Evolutionary conservation across 2,329 filamentous ascomycete genomes (phyloP).

Genomic region (Gyromitra esculenta): DNA sequence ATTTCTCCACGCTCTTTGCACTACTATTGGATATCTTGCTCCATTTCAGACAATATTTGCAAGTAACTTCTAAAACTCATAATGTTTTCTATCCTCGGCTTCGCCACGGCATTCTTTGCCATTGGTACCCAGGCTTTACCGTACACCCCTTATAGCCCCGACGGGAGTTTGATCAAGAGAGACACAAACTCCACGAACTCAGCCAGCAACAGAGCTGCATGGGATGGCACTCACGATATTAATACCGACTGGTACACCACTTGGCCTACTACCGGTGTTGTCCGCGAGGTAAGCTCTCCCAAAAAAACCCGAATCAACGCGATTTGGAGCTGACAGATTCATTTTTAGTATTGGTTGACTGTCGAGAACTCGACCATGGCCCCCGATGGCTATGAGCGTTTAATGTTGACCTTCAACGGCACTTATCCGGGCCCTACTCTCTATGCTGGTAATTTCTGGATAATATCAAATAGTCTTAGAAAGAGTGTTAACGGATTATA

Average conservation of each 20-base stretch:
- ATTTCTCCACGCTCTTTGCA: conserved; percentile 78
- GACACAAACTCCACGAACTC: neutral
- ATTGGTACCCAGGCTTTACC: conserved; percentile 33
- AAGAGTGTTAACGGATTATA: conserved; percentile 9
- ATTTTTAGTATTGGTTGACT: conserved; percentile 44
- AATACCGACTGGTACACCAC: conserved; percentile 66
- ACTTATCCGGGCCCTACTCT: conserved; percentile 37
- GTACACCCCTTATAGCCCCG: neutral
- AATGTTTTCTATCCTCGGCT: neutral
- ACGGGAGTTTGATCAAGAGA: neutral
- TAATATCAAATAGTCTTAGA: neutral
- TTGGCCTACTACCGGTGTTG: conserved; percentile 67
- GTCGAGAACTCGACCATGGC: conserved; percentile 36
- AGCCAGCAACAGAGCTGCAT: conserved; percentile 16
- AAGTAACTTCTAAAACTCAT: conserved; percentile 70
- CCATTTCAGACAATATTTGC: conserved; percentile 65
- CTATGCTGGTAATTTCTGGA: conserved; percentile 25
- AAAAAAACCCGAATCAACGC: neutral
- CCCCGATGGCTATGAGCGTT: conserved; percentile 46
- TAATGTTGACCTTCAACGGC: conserved; percentile 45
- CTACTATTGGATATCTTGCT: conserved; percentile 69
- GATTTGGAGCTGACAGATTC: neutral
- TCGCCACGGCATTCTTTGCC: conserved; percentile 24
- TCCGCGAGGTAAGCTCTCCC: conserved; percentile 60
- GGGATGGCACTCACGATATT: conserved; percentile 57